Evolutionary conservation across 345 rosid genomes (phyloP).

Genomic region (Geranium brycei): DNA sequence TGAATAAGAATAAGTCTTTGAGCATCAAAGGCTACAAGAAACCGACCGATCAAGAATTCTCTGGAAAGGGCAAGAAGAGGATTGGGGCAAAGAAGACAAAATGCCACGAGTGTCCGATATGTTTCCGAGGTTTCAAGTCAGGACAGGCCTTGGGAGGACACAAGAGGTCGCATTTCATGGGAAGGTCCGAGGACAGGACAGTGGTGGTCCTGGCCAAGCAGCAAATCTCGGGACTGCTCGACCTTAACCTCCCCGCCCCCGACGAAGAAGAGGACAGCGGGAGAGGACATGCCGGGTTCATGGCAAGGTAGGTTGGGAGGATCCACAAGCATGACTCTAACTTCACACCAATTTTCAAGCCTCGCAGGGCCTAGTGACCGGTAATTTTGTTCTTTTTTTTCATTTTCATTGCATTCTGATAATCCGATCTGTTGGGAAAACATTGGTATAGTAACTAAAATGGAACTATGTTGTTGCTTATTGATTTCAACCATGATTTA

Average conservation of each 20-base stretch:
- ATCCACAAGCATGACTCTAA: too few relatives aligned
- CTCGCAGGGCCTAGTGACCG: too few relatives aligned
- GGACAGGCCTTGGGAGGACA: slow-evolving; percentile 97
- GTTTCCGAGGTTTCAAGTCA: slow-evolving; percentile 72
- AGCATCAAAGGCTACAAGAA: neutral
- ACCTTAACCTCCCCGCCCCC: slow-evolving; percentile 88
- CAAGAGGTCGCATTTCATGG: slow-evolving; percentile 90
- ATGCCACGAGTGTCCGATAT: slow-evolving; percentile 80
- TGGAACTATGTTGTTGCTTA: too few relatives aligned
- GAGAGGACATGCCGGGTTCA: slow-evolving; percentile 23
- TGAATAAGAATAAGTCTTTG: neutral
- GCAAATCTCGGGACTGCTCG: slow-evolving; percentile 33
- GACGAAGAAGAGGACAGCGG: slow-evolving; percentile 35
- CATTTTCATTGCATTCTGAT: too few relatives aligned
- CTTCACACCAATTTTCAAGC: too few relatives aligned
- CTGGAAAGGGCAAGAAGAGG: slow-evolving; percentile 15
- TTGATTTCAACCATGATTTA: too few relatives aligned
- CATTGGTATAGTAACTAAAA: too few relatives aligned
- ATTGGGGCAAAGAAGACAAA: slow-evolving; percentile 32
- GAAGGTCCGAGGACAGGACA: slow-evolving; percentile 40
- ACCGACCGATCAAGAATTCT: neutral
- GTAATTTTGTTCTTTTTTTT: too few relatives aligned
- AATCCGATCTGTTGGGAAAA: too few relatives aligned
- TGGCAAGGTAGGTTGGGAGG: slow-evolving; percentile 19
- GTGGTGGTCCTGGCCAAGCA: slow-evolving; percentile 30